Evolutionary conservation across 2,329 filamentous ascomycete genomes (phyloP).

Genomic region (Exophiala xenobiotica): DNA sequence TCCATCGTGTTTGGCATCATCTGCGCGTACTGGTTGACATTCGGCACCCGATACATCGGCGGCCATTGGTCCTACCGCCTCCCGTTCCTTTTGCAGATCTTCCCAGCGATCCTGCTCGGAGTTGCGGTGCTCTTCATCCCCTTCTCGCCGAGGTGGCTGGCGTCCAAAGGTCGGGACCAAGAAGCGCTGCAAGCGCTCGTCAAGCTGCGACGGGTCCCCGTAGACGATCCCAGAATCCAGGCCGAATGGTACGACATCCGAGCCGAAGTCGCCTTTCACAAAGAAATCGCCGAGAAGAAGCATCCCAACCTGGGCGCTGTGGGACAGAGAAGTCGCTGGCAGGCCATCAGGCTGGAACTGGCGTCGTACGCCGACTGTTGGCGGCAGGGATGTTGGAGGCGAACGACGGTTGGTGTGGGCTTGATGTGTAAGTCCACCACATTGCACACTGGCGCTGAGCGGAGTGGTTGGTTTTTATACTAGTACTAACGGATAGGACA

Average conservation of each 20-base stretch:
- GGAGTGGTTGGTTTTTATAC: no score
- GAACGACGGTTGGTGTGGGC: constrained; percentile 52
- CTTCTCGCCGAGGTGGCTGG: constrained; percentile 57
- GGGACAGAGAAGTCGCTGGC: constrained; percentile 27
- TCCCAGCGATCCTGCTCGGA: constrained; percentile 39
- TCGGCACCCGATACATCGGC: constrained; percentile 44
- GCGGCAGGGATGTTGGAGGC: constrained; percentile 49
- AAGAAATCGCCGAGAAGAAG: constrained; percentile 43
- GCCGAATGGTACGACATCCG: constrained; percentile 53
- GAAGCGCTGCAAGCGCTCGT: constrained; percentile 51
- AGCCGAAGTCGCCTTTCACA: constrained; percentile 55
- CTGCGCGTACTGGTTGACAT: constrained; percentile 43
- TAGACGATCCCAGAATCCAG: constrained; percentile 50
- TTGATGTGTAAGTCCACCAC: constrained; percentile 47
- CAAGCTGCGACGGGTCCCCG: constrained; percentile 49
- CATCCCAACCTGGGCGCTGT: constrained; percentile 41
- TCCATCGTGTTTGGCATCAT: constrained; percentile 41
- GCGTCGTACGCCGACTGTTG: constrained; percentile 53
- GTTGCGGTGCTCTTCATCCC: constrained; percentile 47
- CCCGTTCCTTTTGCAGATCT: constrained; percentile 50
- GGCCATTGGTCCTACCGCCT: constrained; percentile 50
- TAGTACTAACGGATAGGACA: not conserved
- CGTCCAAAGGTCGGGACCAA: constrained; percentile 47
- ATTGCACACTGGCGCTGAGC: no score
- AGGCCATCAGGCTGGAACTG: constrained; percentile 49